Conservation (phyloP, 2,329 filamentous ascomycete species). For the Chaetomiaceae sp. region DNA sequence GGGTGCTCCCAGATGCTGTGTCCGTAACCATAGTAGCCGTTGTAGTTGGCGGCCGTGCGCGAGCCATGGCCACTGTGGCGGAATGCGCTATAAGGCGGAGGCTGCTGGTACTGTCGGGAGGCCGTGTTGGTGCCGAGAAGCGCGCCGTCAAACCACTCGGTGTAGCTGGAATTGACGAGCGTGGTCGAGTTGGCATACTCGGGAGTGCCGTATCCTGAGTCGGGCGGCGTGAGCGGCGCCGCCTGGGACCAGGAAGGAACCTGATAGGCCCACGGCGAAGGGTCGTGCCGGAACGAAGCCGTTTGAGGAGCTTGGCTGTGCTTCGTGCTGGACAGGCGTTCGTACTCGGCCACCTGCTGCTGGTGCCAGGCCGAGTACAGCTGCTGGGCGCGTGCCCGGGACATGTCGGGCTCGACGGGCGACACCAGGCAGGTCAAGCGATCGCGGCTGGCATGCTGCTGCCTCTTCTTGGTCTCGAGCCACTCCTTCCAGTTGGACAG, state of each 20-base stretch:
- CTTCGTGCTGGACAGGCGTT: constrained; percentile 42
- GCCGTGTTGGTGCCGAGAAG: constrained; percentile 32
- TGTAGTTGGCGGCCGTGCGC: constrained; percentile 39
- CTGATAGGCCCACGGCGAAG: constrained; percentile 41
- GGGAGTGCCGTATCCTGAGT: constrained; percentile 58
- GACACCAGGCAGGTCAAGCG: constrained; percentile 46
- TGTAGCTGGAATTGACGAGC: constrained; percentile 51
- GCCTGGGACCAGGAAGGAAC: constrained; percentile 26
- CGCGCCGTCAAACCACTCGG: constrained; percentile 51
- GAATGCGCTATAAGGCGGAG: constrained; percentile 33
- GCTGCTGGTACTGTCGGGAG: constrained; percentile 41
- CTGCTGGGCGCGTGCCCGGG: constrained; percentile 33
- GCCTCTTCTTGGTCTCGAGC: constrained; percentile 52
- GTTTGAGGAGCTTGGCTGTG: constrained; percentile 29
- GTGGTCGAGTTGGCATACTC: constrained; percentile 54
- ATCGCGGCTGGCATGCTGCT: constrained; percentile 46
- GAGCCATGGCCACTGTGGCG: constrained; percentile 38
- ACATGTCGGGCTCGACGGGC: constrained; percentile 42
- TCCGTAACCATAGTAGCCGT: constrained; percentile 43
- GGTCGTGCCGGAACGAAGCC: constrained; percentile 42
- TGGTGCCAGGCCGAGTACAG: constrained; percentile 46
- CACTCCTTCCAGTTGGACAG: constrained; percentile 57
- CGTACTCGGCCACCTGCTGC: constrained; percentile 53
- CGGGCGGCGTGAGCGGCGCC: constrained; percentile 51
- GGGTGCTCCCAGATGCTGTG: constrained; percentile 48